Conservation (phyloP, 495 filamentous ascomycete species). For the Penicillium roqueforti region DNA sequence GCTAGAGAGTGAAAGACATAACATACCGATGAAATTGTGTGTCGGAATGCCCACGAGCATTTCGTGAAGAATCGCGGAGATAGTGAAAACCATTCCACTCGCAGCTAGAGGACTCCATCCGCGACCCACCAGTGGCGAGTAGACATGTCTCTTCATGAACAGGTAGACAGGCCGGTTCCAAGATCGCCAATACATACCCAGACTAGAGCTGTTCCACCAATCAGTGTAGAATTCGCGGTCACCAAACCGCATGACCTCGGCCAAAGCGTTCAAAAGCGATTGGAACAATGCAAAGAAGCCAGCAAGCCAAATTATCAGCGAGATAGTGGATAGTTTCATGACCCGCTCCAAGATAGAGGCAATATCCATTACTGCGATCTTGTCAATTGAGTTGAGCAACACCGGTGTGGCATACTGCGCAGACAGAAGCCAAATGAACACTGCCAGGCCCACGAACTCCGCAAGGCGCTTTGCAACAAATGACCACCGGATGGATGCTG, state of each 20-base stretch:
- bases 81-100: constrained; percentile 72
- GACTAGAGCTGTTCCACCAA: constrained; percentile 91
- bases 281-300: constrained; percentile 98
- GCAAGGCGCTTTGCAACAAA: constrained; percentile 79
- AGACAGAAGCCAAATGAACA: constrained; percentile 88
- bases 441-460: constrained; percentile 68
- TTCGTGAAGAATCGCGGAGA: constrained; percentile 87
- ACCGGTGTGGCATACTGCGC: constrained; percentile 93
- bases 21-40: constrained; percentile 83
- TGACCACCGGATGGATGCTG: constrained; percentile 68
- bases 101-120: constrained; percentile 67
- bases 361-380: constrained; percentile 77
- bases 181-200: constrained; percentile 87
- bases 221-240: constrained; percentile 94
- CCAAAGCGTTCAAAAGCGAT: constrained; percentile 79
- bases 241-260: constrained; percentile 83
- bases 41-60: constrained; percentile 91
- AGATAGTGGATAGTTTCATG: constrained; percentile 92
- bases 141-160: constrained; percentile 93
- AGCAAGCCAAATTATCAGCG: constrained; percentile 89
- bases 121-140: constrained; percentile 74
- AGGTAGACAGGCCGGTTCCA: constrained; percentile 98
- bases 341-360: constrained; percentile 79
- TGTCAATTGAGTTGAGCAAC: constrained; percentile 80
- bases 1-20: constrained; percentile 31